Evolutionary conservation across 106 monocot genomes (phyloP), one percentile per base, ranked within the genome.

Genomic region (Narthecium ossifragum): DNA sequence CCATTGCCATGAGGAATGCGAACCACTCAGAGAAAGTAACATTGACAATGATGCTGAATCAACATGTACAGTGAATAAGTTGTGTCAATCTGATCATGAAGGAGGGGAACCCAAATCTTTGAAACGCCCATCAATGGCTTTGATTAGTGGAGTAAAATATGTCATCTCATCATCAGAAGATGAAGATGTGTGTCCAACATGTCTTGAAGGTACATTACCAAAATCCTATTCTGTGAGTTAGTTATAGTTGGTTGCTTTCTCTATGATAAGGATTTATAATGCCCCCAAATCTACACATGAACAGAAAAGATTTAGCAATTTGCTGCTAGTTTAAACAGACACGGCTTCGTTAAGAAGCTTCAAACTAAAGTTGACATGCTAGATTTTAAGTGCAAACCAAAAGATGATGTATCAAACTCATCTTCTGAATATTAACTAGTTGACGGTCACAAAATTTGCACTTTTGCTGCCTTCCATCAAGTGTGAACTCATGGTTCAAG

Each of bases 111-210:
- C 61, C 32, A 64, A 57, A 54, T 30, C 17, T 67, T 18, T 73
- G 22, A 80, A 71, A 23, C 67, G 67, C 30, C 55, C 60, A 43
- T 32, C 63, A 45, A 54, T 39, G 34, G 66, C 84, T 57, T 46
- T 49, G 29, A 50, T 24, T 33, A 67, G 55, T 62, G 76, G 46
- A 24, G 11, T 49, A 5, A 26, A 45, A 6, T 82, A 79, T 30
- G 61, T 25, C 53, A 81, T 73, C 31, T 46, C 75, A 34, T 85
- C 85, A 10, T 69, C 73, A 34, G 92, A 85, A 59, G 92, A 92
- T 73, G 87, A 92, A 70, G 92, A 92, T 75, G 76, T 78, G 12
- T 92, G 92, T 53, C 92, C 92, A 37, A 92, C 88, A 62, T 92
- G 92, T 66, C 92, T 92, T 65, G 92, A 92, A 81, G 92, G 92